Conservation (phyloP, 1,139 yeast species). For the Kodamaea arcana region DNA sequence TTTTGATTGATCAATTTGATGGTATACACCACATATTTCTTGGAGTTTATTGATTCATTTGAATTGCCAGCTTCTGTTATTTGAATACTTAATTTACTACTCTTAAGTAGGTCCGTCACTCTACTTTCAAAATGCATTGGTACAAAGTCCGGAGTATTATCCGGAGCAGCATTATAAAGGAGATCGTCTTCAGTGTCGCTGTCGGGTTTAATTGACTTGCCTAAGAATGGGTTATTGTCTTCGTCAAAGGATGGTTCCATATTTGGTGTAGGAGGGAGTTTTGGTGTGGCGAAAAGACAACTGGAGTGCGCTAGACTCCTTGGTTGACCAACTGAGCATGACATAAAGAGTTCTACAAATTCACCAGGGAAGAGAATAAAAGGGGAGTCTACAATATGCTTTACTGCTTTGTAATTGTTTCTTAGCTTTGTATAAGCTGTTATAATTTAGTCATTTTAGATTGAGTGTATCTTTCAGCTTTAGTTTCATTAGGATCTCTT, state of each 20-base stretch:
- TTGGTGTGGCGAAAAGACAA: no score
- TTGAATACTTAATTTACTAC: constrained; percentile 37
- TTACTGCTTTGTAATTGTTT: no score
- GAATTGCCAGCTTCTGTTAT: constrained; percentile 78
- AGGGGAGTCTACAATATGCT: no score
- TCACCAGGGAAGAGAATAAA: no score
- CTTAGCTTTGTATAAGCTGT: no score
- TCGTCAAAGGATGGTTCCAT: constrained; percentile 27
- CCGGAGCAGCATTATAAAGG: constrained; percentile 16
- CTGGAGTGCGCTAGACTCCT: no score
- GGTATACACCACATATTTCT: constrained; percentile 75
- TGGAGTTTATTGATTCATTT: constrained; percentile 63
- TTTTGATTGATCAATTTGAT: constrained; percentile 47
- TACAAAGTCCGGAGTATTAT: constrained; percentile 14
- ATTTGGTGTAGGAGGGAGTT: no score
- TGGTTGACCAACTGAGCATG: no score
- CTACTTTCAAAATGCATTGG: constrained; percentile 37
- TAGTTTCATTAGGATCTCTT: no score
- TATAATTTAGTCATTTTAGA: no score
- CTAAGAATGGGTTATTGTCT: constrained; percentile 50
- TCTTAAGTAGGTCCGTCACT: constrained; percentile 31
- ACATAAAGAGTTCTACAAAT: no score
- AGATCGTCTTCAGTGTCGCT: constrained; percentile 23
- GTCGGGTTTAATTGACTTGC: constrained; percentile 9
- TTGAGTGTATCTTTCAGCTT: no score